Conservation (phyloP, 106 monocot species). For the Hemerocallis citrina region DNA sequence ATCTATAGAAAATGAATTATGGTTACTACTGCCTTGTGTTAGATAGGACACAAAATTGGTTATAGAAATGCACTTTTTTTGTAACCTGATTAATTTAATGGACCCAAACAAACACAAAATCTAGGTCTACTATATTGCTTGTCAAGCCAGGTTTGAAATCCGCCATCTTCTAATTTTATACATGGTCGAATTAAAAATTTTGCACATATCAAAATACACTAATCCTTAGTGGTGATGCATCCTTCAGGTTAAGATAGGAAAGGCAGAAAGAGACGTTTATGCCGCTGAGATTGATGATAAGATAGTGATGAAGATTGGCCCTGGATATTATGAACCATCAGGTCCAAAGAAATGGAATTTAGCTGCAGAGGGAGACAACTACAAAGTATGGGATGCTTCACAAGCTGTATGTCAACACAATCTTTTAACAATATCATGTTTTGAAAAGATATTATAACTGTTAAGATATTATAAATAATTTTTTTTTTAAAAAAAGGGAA, state of each 20-base stretch:
- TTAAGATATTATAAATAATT: not conserved
- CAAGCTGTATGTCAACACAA: constrained; percentile 11
- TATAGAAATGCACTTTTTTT: too few relatives aligned
- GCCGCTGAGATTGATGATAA: constrained; percentile 80
- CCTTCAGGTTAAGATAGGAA: constrained; percentile 70
- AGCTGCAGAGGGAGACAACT: constrained; percentile 67
- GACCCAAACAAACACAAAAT: too few relatives aligned
- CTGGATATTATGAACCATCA: constrained; percentile 70
- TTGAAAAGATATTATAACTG: not conserved
- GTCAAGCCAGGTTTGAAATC: too few relatives aligned
- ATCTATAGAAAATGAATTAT: too few relatives aligned
- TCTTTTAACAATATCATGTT: not conserved
- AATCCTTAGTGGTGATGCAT: not conserved
- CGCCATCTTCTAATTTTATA: too few relatives aligned
- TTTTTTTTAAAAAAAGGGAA: not conserved
- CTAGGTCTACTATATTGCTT: too few relatives aligned
- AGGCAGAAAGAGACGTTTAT: constrained; percentile 82
- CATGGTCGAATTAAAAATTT: not conserved
- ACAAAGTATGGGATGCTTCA: constrained; percentile 75
- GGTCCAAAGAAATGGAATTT: constrained; percentile 39
- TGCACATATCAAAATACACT: not conserved
- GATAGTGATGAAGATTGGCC: constrained; percentile 69
- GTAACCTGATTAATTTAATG: too few relatives aligned
- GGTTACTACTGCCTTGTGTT: too few relatives aligned
- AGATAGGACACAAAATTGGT: too few relatives aligned